Conservation (phyloP, 331 rosid species). For the Quercus phellos region DNA sequence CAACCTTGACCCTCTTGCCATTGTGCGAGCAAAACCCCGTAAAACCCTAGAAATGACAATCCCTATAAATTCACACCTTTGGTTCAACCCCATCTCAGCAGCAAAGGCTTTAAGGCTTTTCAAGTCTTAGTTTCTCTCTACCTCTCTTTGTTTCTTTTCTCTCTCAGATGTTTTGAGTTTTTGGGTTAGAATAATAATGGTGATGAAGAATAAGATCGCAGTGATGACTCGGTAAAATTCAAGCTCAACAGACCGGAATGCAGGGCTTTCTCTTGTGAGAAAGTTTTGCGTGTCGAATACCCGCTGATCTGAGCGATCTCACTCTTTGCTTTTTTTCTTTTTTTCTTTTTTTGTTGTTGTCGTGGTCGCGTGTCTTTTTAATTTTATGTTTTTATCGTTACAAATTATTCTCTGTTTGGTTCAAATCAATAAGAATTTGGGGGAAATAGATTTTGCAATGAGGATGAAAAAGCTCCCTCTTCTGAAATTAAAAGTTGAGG, state of each 20-base stretch:
- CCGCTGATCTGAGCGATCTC: constrained; percentile 91
- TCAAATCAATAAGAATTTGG: background rate
- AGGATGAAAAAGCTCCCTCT: constrained; percentile 40
- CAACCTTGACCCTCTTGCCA: too few relatives aligned
- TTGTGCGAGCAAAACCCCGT: too few relatives aligned
- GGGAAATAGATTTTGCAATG: constrained; percentile 15
- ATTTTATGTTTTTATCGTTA: too few relatives aligned
- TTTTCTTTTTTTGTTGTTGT: rapidly evolving
- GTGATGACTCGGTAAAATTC: constrained; percentile 19
- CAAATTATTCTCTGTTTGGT: background rate
- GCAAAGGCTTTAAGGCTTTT: too few relatives aligned
- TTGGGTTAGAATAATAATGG: too few relatives aligned
- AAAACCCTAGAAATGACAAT: too few relatives aligned
- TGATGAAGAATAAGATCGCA: too few relatives aligned
- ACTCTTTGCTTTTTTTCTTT: rapidly evolving
- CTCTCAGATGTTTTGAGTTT: too few relatives aligned
- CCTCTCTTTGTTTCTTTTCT: too few relatives aligned
- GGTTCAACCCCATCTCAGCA: too few relatives aligned
- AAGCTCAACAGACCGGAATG: constrained; percentile 58
- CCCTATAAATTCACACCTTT: too few relatives aligned
- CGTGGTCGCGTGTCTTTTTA: background rate
- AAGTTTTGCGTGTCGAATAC: constrained; percentile 74
- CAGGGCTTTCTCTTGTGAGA: constrained; percentile 33
- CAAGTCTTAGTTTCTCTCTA: too few relatives aligned
- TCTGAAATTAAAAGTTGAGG: constrained; percentile 30